Percentiles rank a stretch among this genome's conserved stretches.
phyloP scores from a whole-genome alignment of 176 grass and related monocot species.

The Lolium rigidum region DNA sequence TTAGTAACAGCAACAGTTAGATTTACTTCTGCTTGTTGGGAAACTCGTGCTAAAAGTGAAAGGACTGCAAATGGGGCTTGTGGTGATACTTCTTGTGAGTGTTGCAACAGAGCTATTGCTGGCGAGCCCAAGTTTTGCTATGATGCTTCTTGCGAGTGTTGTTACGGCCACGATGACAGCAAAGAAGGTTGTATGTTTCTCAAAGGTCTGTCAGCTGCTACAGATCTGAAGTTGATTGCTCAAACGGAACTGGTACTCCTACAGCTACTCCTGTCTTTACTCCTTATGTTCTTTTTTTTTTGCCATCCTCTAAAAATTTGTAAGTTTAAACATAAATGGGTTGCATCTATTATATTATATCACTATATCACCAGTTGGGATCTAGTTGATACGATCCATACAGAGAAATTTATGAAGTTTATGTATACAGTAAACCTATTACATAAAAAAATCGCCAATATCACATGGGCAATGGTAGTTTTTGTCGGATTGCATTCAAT shows the following conservation, averaged over 20 bases:
- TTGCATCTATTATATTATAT: slow-evolving; percentile 7
- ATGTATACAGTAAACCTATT: neutral
- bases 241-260: neutral
- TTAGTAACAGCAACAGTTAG: neutral
- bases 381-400: neutral
- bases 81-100: neutral
- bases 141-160: slow-evolving; percentile 7
- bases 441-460: neutral
- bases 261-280: neutral
- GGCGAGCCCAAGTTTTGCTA: neutral
- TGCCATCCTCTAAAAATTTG: neutral
- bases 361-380: neutral
- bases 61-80: neutral
- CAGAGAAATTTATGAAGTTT: neutral
- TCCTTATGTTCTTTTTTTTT: neutral
- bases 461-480: neutral
- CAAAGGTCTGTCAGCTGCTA: slow-evolving; percentile 11
- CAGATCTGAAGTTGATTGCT: slow-evolving; percentile 5
- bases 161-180: neutral
- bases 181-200: slow-evolving; percentile 17
- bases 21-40: neutral
- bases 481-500: neutral
- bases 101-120: neutral
- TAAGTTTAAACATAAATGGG: neutral
- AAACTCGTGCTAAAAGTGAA: neutral